Base-by-base conservation (phyloP, 163 green algal species). In the Volvox carteri region DNA sequence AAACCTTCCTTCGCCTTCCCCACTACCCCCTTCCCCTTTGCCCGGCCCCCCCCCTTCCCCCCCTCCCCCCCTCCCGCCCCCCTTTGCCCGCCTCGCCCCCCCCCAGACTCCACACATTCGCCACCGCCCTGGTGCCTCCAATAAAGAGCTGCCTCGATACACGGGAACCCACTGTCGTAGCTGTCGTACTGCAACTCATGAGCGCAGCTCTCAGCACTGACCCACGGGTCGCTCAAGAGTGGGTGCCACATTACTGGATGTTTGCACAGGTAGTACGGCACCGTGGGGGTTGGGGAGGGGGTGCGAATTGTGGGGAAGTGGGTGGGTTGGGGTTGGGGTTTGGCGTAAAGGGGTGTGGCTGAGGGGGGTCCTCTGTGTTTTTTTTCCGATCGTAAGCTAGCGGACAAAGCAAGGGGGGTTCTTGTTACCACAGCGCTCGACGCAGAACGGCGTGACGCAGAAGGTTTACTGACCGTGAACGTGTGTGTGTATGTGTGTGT, bases 161-260 rank as follows among this genome's bases (percentile, higher is more conserved):
- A 7, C 85, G 91, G 18, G 85, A 92, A 65, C 91, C 91, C 48
- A 91, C 88, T 18, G 42, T 44, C 3, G 91, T 93, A 44, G 80
- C 88, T 7, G 74, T 93, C 30, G 91, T 79, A n/a, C 68, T 90
- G 68, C 77, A 90, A 39, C 52, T 81, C 9, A 60, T 74, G 83
- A 41, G 21, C 16, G 79, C 28, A 12, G 48, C 72, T 2, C 39
- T 90, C 8, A 6, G 12, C 28, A 35, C 73, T 35, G 81, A 81
- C 67, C 81, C 67, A 37, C 62, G 11, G 48, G 81, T 72, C 18
- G 81, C 67, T n/a, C 33, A 23, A 0, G 18, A 58, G 21, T 88
- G 81, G 81, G 68, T 58, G n/a, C 48, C 67, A 11, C 42, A 68
- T 48, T 80, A 81, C 67, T 88, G 81, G 81, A 65, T 81, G 68